Percentiles rank a stretch among this genome's conserved stretches.
phyloP scores from a whole-genome alignment of 2,329 filamentous ascomycete species.

The Aspergillus alliaceus region DNA sequence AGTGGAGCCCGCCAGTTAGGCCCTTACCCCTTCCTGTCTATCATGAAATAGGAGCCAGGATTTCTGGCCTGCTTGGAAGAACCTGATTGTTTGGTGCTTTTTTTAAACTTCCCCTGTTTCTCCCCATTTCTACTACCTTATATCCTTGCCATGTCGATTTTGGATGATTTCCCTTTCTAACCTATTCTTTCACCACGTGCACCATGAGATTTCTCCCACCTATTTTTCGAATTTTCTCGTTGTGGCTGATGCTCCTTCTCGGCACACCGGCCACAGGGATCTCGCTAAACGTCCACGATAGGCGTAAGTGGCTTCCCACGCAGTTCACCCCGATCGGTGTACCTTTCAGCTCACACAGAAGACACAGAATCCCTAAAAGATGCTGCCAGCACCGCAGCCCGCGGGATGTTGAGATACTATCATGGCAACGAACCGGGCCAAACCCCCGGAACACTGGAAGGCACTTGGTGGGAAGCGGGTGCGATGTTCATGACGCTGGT shows the following conservation, averaged over 20 bases:
- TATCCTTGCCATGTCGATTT: not conserved
- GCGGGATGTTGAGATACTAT: slow-evolving; percentile 50
- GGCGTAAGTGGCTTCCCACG: not conserved
- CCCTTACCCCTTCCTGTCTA: not conserved
- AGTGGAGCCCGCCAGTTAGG: not conserved
- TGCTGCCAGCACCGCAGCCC: slow-evolving; percentile 40
- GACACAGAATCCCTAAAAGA: slow-evolving; percentile 39
- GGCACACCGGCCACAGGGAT: not conserved
- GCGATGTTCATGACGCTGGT: slow-evolving; percentile 66
- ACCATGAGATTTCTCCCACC: not conserved
- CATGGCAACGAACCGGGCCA: slow-evolving; percentile 46
- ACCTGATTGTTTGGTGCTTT: not conserved
- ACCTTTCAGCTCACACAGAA: not conserved
- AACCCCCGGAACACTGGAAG: slow-evolving; percentile 46
- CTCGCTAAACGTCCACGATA: not conserved
- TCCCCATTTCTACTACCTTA: not conserved
- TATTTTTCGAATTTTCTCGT: not conserved
- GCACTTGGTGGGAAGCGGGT: slow-evolving; percentile 66
- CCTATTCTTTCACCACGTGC: not conserved
- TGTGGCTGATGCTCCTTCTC: not conserved
- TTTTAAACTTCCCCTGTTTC: not conserved
- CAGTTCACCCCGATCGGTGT: not conserved
- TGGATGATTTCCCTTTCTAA: not conserved
- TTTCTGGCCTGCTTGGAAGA: not conserved
- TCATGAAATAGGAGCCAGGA: not conserved